Base-by-base conservation (phyloP, 2,329 filamentous ascomycete species). In the Fusarium tupiense region DNA sequence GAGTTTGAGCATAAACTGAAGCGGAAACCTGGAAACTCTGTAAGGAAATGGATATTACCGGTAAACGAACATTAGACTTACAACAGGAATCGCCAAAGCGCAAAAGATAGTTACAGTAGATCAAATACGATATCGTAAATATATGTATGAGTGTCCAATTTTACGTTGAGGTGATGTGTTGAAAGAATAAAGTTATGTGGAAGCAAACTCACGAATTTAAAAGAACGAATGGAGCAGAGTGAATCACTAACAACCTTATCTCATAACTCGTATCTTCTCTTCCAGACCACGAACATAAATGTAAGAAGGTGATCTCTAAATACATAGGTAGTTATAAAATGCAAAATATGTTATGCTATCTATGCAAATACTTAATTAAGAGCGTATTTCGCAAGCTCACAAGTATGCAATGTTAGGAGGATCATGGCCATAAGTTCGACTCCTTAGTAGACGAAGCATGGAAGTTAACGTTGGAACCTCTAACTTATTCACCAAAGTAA, bases 381-480 rank as follows among this genome's bases (percentile, higher is more conserved):
- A 26, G 17, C 17, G 5, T 12, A 33, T 33, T 33, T 33, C 6
- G 33, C n/a, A 8, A 16, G 52, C 6, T 12, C 10, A 29, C 10
- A 2, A 41, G 35, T 17, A 22, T n/a, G 35, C 35, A 19, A 31
- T 40, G 24, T 20, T 2, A 1, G 24, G 52, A 14, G 20, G 3
- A 1, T n/a, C 35, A 40, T 12, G 10, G 35, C 19, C 24, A 54
- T 8, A 19, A 17, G 24, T 4, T n/a, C 20, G 14, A 29, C 24
- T 41, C 8, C 1, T 41, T 1, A 6, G 4, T 10, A n/a, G 24
- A 19, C 11, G 2, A n/a, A 10, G 19, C 8, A 17, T 19, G 2
- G 10, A 13, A 29, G 3, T 35, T 35, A 35, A 35, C 0, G 0
- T 6, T 1, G 7, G 12, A 7, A 13, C 35, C 9, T 19, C 11